Conservation (phyloP, 164 flowering plant species). For the Aristolochia contorta region DNA sequence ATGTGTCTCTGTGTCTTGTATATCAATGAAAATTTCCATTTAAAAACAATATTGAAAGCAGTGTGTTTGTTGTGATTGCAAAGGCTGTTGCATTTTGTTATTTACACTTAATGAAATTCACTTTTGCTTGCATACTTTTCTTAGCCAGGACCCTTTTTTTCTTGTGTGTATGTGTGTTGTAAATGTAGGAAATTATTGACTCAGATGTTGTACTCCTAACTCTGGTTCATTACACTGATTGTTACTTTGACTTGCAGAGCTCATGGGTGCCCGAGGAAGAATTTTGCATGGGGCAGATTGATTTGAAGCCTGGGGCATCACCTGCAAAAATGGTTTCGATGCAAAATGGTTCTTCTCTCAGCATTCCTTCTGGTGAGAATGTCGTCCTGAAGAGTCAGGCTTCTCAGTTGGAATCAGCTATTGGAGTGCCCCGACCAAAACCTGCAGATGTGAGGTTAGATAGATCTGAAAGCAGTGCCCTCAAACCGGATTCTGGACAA, state of each 20-base stretch:
- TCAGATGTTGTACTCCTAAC: no score
- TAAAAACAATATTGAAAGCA: no score
- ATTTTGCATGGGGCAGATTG: conserved; percentile 89
- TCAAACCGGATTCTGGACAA: conserved; percentile 41
- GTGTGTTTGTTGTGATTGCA: neutral
- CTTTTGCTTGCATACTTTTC: no score
- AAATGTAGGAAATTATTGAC: no score
- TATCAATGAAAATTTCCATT: no score
- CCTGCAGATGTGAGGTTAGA: conserved; percentile 53
- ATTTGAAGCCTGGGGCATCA: conserved; percentile 61
- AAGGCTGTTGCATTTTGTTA: no score
- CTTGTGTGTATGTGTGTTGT: no score
- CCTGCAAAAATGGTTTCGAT: conserved; percentile 35
- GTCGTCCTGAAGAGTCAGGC: conserved; percentile 26
- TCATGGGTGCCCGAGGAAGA: conserved; percentile 98
- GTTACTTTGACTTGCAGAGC: conserved; percentile 35
- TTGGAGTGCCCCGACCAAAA: conserved; percentile 26
- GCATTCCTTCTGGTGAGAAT: conserved; percentile 39
- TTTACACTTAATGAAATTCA: no score
- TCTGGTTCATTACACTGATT: neutral
- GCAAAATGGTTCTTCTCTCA: conserved; percentile 39
- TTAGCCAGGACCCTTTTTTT: no score
- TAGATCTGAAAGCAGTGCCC: conserved; percentile 31
- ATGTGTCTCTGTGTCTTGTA: no score
- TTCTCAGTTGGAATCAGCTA: conserved; percentile 7